phyloP scores from a whole-genome alignment of 805 yeast species.

The Saturnispora sekii region DNA sequence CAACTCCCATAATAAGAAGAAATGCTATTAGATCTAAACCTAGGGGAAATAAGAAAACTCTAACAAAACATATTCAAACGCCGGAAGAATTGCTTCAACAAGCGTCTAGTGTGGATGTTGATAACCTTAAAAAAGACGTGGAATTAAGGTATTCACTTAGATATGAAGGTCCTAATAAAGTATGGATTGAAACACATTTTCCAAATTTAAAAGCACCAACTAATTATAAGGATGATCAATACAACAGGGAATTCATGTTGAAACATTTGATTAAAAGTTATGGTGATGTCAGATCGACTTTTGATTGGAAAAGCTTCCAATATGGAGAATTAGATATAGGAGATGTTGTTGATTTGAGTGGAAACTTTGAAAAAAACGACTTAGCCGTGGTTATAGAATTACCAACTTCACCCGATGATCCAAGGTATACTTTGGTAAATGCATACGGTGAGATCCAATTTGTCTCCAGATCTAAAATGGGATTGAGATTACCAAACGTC shows the following conservation, averaged over 20 bases:
- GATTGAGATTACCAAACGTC: conserved; percentile 45
- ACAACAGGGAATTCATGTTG: conserved; percentile 11
- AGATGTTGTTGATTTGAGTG: conserved; percentile 49
- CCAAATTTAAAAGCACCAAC: conserved; percentile 10
- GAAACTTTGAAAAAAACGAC: conserved; percentile 32
- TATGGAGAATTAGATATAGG: conserved; percentile 37
- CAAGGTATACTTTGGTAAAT: conserved; percentile 47
- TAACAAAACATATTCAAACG: conserved; percentile 17
- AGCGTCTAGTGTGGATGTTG: conserved; percentile 22
- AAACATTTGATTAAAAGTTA: conserved; percentile 12
- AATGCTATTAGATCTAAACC: not conserved
- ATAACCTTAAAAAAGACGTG: conserved; percentile 17
- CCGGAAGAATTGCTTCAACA: conserved; percentile 24
- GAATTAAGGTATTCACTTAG: conserved; percentile 18
- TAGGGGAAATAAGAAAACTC: conserved; percentile 1
- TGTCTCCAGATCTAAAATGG: conserved; percentile 35
- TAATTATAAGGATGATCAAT: conserved; percentile 14
- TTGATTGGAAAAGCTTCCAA: conserved; percentile 18
- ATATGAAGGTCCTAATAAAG: conserved; percentile 23
- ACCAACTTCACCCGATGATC: conserved; percentile 41
- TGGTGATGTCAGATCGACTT: conserved; percentile 12
- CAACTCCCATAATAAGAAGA: not conserved
- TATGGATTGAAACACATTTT: conserved; percentile 20
- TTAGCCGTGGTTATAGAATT: conserved; percentile 46
- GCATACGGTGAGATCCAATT: conserved; percentile 48